Evolutionary conservation across 2,329 filamentous ascomycete genomes (phyloP), one percentile per base, ranked within the genome.

Genomic region (Venturia oleaginea): DNA sequence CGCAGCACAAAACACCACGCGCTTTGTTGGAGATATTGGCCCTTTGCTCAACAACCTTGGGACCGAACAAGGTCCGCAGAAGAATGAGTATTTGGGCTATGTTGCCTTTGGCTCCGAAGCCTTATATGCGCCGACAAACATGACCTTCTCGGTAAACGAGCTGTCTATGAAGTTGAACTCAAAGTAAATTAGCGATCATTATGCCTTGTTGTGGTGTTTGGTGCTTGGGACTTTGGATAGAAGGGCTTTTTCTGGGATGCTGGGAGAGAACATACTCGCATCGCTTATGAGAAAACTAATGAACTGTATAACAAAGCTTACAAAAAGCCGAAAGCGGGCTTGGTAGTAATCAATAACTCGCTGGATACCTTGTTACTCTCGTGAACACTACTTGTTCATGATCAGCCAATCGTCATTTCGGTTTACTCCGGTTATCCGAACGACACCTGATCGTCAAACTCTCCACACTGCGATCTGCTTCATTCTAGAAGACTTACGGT

Each of bases 81-180:
- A 80, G 11, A 73, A 70, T 0, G 78, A 81, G 68, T 83, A 82
- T 69, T 70, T 84, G 22, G 82, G 81, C 24, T 80, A 82, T 67
- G 73, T 83, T 68, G 76, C 76, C 57, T 80, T 84, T 67, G 82
- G 82, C 27, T 78, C 79, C 17, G 82, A 84, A 69, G 75, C 80
- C 0, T 81, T 80, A 70, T 78, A 72, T 6, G 73, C 77, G 8
- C 64, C 69, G 30, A 68, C 70, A 4, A 78, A 77, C 46, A 80
- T 83, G 61, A 84, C 82, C 1, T 82, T 84, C 67, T 72, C 72
- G 40, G 80, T 81, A 3, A 68, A 72, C 3, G 63, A 68, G 22
- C 67, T 76, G 59, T 67, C 68, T 42, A 70, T 77, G 63, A 71
- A 73, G 38, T 70, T 76, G 61, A 63, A 65, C 11, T 61, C 54